These are phyloP conservation scores for Plasmodium malariae DNA, from an alignment of 169 alveolate species.

Conservation along the genomic window DNA sequence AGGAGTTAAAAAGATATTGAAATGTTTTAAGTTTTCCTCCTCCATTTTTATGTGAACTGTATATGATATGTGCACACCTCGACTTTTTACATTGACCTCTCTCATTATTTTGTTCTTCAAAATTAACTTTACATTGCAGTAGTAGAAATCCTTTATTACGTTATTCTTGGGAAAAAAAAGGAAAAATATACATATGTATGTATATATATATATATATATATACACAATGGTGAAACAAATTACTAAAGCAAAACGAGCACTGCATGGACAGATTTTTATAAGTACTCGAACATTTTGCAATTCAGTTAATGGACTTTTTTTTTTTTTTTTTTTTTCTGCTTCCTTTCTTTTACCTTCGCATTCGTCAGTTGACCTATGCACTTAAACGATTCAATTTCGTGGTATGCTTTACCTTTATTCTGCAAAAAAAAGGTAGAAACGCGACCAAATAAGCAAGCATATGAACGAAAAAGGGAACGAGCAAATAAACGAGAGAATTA, in stretches of 20 bases:
- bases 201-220: background rate
- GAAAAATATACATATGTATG: background rate
- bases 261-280: too few relatives aligned
- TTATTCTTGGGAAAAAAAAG: background rate
- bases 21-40: constrained; percentile 22
- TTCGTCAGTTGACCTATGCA: constrained; percentile 40
- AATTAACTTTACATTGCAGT: constrained; percentile 47
- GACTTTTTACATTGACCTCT: constrained; percentile 37
- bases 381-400: constrained; percentile 50
- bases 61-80: constrained; percentile 35
- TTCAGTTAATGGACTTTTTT: background rate
- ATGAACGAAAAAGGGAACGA: background rate
- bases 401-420: constrained; percentile 12
- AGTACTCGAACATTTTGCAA: too few relatives aligned
- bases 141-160: constrained; percentile 25
- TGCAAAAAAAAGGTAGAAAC: constrained; percentile 1
- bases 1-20: constrained; percentile 45
- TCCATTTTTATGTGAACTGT: constrained; percentile 61
- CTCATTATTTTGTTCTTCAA: constrained; percentile 31
- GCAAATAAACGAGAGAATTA: background rate
- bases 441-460: background rate
- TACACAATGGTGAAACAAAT: too few relatives aligned
- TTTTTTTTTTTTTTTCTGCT: background rate
- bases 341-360: constrained; percentile 25
- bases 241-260: too few relatives aligned